Evolutionary conservation across 2,329 filamentous ascomycete genomes (phyloP).

Genomic region (Paecilomyces sp.): DNA sequence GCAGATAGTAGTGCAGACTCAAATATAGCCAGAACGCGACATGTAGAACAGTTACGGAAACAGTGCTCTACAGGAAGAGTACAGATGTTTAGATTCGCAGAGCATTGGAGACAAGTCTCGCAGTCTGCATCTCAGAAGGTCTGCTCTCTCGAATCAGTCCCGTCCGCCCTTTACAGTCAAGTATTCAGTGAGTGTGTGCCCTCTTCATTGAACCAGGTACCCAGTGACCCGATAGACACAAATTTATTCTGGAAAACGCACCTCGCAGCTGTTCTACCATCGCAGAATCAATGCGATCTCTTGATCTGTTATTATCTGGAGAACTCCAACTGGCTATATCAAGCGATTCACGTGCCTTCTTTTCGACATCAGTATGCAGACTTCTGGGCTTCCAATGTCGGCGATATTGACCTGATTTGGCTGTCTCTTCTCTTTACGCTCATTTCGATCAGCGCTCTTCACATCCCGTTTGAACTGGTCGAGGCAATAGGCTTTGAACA

Average conservation of each 20-base stretch:
- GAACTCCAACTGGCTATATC: slow-evolving; percentile 24
- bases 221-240: slow-evolving; percentile 3
- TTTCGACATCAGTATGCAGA: slow-evolving; percentile 16
- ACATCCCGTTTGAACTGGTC: slow-evolving; percentile 14
- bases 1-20: neutral
- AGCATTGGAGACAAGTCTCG: neutral
- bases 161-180: neutral
- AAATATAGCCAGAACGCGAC: neutral
- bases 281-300: slow-evolving; percentile 15
- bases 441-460: slow-evolving; percentile 21
- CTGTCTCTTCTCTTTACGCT: slow-evolving; percentile 21
- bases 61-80: neutral
- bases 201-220: neutral
- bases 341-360: slow-evolving; percentile 15
- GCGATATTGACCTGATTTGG: slow-evolving; percentile 24
- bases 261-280: slow-evolving; percentile 11
- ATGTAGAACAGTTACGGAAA: neutral
- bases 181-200: neutral
- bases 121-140: neutral
- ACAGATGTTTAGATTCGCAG: neutral
- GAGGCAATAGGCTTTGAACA: slow-evolving; percentile 13
- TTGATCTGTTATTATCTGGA: slow-evolving; percentile 22
- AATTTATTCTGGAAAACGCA: slow-evolving; percentile 15
- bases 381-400: slow-evolving; percentile 17
- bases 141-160: neutral